A percentile compares a stretch with the other conserved stretches of the same genome.
Evolutionary conservation across 1,139 yeast genomes (phyloP).

Genomic region (Wickerhamomyces sp.): DNA sequence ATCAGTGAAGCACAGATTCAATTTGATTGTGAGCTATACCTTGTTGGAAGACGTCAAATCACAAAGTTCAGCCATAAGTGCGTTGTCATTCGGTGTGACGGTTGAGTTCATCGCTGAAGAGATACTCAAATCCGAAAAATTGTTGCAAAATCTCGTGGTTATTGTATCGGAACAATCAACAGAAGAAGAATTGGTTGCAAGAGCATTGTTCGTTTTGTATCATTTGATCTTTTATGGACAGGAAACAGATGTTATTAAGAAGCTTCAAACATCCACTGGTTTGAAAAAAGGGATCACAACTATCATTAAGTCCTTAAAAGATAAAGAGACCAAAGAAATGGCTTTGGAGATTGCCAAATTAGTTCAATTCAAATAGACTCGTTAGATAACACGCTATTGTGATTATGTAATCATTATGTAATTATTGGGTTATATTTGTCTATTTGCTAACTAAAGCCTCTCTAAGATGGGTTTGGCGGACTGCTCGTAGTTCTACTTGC

Average conservation of each 20-base stretch:
- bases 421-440: too few species aligned
- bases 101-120: constrained; percentile 17
- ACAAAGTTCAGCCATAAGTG: constrained; percentile 20
- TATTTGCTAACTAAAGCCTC: too few species aligned
- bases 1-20: constrained; percentile 14
- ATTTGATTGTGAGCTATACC: constrained; percentile 15
- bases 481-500: too few species aligned
- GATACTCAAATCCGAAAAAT: constrained; percentile 5
- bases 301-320: constrained; percentile 4
- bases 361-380: too few species aligned
- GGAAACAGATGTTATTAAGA: constrained; percentile 1
- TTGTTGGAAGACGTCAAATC: constrained; percentile 18
- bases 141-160: constrained; percentile 5
- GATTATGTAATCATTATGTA: constrained; percentile 1
- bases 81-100: constrained; percentile 16
- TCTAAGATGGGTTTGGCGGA: too few species aligned
- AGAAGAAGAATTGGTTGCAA: constrained; percentile 28
- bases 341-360: constrained; percentile 9
- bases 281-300: constrained; percentile 4
- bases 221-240: constrained; percentile 14
- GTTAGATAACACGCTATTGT: too few species aligned
- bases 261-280: background rate
- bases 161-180: constrained; percentile 11
- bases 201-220: constrained; percentile 33
- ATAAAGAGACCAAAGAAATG: constrained; percentile 11